Base-by-base conservation (phyloP, 2,329 filamentous ascomycete genomes). In the Fusarium sp. region DNA sequence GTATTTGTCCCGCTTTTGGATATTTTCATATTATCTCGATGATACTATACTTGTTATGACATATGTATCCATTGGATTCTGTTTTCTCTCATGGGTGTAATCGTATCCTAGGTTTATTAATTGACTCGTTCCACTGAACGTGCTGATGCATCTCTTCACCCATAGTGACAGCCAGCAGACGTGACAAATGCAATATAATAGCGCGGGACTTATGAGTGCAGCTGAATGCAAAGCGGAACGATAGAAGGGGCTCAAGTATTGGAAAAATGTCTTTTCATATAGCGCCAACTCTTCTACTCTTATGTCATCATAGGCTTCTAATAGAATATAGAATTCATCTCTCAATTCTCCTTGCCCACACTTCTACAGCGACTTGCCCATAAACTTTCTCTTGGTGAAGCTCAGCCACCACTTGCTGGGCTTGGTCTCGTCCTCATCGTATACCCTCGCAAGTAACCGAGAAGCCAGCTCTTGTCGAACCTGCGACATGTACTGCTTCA, bases 301-400 rank as follows among this genome's bases (percentile, higher is more conserved):
- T 52, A 38, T 27, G 49, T 61, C 54, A 56, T 71, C 42, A 48
- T 49, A 54, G 53, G 48, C 59, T 63, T 70, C 65, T 71, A 68
- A 53, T 51, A 59, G 47, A 23, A 14, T 53, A 53, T 51, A 59
- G 47, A 23, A 14, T 53, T 50, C 37, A 49, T 33, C 52, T 4
- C 42, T 49, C 29, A 36, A 29, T 25, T 9, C 33, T 42, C 36
- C 37, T 27, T 29, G 32, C 11, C 9, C 35, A 42, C 19, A 21
- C 32, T 21, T 47, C 76, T 82, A 93, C 78, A 95, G 80, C 67
- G 86, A 85, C 87, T 98, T 98, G 76, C 93, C 93, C 95, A 99
- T 98, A 75, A 99, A 99, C 87, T 97, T 97, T 80, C 95, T 89
- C 88, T 98, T 98, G 49, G 91, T 92, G 76, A 97, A 99, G 83